Base-by-base conservation (phyloP, 78 protist genomes). In the Monocercomonoides exilis region DNA sequence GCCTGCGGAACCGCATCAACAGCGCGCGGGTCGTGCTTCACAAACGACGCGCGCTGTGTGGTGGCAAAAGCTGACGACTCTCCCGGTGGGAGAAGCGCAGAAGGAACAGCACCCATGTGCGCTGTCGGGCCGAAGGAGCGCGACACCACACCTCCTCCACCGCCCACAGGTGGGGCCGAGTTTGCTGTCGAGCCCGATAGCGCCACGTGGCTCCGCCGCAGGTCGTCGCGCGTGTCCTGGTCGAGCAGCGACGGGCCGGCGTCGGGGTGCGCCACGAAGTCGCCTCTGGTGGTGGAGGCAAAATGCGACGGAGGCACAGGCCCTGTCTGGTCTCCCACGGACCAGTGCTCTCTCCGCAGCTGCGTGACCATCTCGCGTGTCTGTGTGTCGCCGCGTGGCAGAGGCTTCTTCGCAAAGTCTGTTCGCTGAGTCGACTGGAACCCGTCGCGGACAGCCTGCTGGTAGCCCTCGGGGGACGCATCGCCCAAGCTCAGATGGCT, bases 281-380 rank as follows among this genome's bases (percentile, higher is more conserved):
- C 70, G 70, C 38, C 21, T 11, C 21, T 54, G 70, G 21, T 29
- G 11, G 70, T 54, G 70, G 70, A 29, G 38, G 70, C 70, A 21
- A 29, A 54, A 21, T 54, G 38, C 70, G 38, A 21, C 21, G 38
- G 38, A 54, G 70, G 11, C 70, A 54, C 70, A 11, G 11, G 70
- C 70, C 38, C 11, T 29, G 38, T 54, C 21, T 11, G 70, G 21
- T 54, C 70, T 11, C 70, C 70, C 11, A 54, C 21, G 11, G 70
- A 11, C 70, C 70, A 54, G 70, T 54, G 70, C 70, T 54, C 70
- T 54, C 70, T 54, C 70, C 70, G 11, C 70, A 54, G 70, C 70
- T 54, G 70, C 38, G 11, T 54, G 70, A 54, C 21, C 70, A 54
- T 54, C 70, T 54, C 70, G 38, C 21, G 70, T 21, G 11, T 54